Conservation (phyloP, 2,329 filamentous ascomycete species). For the Fusarium aywerte region DNA sequence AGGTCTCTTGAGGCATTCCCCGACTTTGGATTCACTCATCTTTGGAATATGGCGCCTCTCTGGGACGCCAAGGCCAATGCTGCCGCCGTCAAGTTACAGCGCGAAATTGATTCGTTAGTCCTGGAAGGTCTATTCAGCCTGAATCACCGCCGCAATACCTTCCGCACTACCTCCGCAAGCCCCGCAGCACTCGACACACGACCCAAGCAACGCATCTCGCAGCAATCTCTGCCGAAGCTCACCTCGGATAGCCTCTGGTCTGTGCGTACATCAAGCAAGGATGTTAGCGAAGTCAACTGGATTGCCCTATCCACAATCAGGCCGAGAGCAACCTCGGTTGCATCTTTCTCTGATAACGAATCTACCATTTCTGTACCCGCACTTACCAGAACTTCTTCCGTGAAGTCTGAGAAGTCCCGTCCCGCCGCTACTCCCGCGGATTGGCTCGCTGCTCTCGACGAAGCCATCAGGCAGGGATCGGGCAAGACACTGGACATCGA, state of each 20-base stretch:
- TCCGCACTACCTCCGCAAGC: constrained; percentile 43
- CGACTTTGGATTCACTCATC: constrained; percentile 36
- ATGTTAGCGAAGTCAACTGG: constrained; percentile 36
- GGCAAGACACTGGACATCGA: constrained; percentile 25
- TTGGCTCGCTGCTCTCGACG: constrained; percentile 55
- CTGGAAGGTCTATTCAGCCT: constrained; percentile 44
- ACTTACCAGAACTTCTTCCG: constrained; percentile 39
- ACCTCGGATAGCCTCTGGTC: constrained; percentile 52
- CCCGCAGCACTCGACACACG: constrained; percentile 47
- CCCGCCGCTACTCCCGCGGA: constrained; percentile 45
- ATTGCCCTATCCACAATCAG: constrained; percentile 38
- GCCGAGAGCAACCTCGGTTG: constrained; percentile 36
- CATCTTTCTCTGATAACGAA: constrained; percentile 32
- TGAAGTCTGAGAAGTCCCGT: constrained; percentile 33
- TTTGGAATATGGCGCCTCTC: constrained; percentile 45
- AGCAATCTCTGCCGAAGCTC: constrained; percentile 47
- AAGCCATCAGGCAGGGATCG: constrained; percentile 35
- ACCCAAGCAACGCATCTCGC: constrained; percentile 49
- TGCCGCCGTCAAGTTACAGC: constrained; percentile 28
- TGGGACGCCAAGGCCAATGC: constrained; percentile 41
- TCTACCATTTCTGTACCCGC: constrained; percentile 22
- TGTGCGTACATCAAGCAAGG: constrained; percentile 37
- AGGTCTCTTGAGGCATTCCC: constrained; percentile 34
- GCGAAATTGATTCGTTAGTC: constrained; percentile 38
- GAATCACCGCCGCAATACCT: constrained; percentile 43